phyloP scores from a whole-genome alignment of 805 yeast genomes.

The Starmerella geochares region DNA sequence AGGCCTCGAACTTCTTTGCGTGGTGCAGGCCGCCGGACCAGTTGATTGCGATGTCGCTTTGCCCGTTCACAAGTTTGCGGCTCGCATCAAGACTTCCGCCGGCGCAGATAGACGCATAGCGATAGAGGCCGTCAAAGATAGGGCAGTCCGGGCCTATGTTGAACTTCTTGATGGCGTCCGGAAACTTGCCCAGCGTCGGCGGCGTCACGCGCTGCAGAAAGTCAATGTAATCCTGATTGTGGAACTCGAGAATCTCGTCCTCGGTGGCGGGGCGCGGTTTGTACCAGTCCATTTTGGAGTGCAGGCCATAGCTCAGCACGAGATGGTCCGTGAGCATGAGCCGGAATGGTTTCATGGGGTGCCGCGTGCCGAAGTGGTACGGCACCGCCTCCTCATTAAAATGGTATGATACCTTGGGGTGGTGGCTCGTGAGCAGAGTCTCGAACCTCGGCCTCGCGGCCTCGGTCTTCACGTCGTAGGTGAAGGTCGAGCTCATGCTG shows the following conservation, averaged over 20 bases:
- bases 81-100: slow-evolving; percentile 91
- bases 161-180: slow-evolving; percentile 53
- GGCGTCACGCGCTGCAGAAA: slow-evolving; percentile 71
- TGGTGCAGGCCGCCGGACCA: slow-evolving; percentile 93
- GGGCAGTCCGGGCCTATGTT: slow-evolving; percentile 94
- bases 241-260: slow-evolving; percentile 72
- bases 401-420: slow-evolving; percentile 64
- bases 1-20: slow-evolving; percentile 81
- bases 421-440: slow-evolving; percentile 22
- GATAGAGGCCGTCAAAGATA: slow-evolving; percentile 87
- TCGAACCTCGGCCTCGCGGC: slow-evolving; percentile 38
- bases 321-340: slow-evolving; percentile 88
- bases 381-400: slow-evolving; percentile 69
- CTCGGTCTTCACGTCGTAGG: slow-evolving; percentile 36
- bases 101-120: slow-evolving; percentile 70
- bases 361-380: slow-evolving; percentile 84
- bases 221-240: slow-evolving; percentile 74
- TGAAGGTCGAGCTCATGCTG: slow-evolving; percentile 24
- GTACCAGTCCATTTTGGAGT: slow-evolving; percentile 83
- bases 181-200: slow-evolving; percentile 51
- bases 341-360: slow-evolving; percentile 98
- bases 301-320: slow-evolving; percentile 71
- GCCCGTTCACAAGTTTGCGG: slow-evolving; percentile 66
- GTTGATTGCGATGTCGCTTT: slow-evolving; percentile 83
- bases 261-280: slow-evolving; percentile 72